Evolutionary conservation across 305 asterid genomes (phyloP), one percentile per base, ranked within the genome.

Genomic region (Ilex paraguariensis): DNA sequence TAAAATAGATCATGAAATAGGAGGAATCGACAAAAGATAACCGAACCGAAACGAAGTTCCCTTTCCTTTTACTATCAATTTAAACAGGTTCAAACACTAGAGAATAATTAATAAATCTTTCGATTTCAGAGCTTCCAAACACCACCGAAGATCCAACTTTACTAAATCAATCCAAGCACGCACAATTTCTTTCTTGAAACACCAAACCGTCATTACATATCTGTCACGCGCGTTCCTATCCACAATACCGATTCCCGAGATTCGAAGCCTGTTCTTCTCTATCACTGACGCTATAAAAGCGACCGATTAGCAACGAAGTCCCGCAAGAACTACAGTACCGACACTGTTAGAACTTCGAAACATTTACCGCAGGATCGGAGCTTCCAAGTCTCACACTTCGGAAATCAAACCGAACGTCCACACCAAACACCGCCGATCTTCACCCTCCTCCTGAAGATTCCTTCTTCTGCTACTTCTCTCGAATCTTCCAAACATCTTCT

Each of bases 311-410:
- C 7, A 46, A 10, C 1, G 11, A 11, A 46, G 12, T 11, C 48
- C 48, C 12, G 10, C 42, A 36, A 36, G 52, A 3, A 46, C 13
- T 46, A 10, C 13, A 46, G 15, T 46, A 46, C 4, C 52, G 13
- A 46, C 7, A 46, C n/a, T 1, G 2, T 12, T 10, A 10, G 15
- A 46, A 46, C 7, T 21, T 10, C 15, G 13, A 49, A 13, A 59
- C 31, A 51, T 58, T 62, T 60, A 73, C 17, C 30, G 50, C 68
- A 59, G 62, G 75, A 79, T 73, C 66, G 63, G 53, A 67, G 66
- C 65, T 70, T 64, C 51, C 65, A 55, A 68, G 52, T 57, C 54
- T 64, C 21, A 60, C 30, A 46, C 54, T 53, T 56, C 59, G 69
- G 63, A 59, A 60, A 21, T 21, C 58, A 51, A 62, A 62, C 5